phyloP scores from a whole-genome alignment of 176 grass and related monocot species.

The Avena atlantica region DNA sequence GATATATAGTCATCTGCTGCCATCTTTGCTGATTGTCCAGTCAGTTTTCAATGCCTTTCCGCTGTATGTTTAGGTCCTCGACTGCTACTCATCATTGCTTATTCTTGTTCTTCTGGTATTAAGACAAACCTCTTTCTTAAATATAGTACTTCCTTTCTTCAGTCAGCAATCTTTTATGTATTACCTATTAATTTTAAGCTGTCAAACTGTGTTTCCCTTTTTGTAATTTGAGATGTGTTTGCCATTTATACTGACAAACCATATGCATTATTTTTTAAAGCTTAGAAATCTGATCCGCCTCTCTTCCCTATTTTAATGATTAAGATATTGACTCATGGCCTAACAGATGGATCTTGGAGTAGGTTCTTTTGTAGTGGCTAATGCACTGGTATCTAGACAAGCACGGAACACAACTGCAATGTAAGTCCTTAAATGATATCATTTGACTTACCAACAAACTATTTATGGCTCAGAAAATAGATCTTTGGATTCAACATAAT shows the following conservation, averaged over 20 bases:
- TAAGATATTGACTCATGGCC: constrained; percentile 47
- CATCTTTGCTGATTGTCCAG: background rate
- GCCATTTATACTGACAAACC: background rate
- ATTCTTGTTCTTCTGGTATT: background rate
- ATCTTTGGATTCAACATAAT: constrained; percentile 1
- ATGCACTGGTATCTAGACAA: constrained; percentile 89
- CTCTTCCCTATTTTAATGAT: constrained; percentile 30
- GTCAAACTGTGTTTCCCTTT: background rate
- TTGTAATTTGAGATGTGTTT: constrained; percentile 7
- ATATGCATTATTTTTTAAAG: constrained; percentile 15
- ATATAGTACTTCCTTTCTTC: background rate
- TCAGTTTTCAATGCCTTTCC: background rate
- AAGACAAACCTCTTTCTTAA: background rate
- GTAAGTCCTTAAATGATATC: constrained; percentile 49
- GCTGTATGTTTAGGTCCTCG: background rate
- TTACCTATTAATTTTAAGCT: constrained; percentile 4
- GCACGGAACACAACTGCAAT: constrained; percentile 65
- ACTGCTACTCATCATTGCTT: constrained; percentile 10
- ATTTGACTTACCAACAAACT: constrained; percentile 17
- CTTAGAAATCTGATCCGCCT: constrained; percentile 30
- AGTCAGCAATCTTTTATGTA: constrained; percentile 3
- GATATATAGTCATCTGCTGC: constrained; percentile 1
- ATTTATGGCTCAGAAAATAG: constrained; percentile 7
- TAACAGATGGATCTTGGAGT: constrained; percentile 98
- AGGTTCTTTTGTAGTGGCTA: constrained; percentile 93